Conservation (phyloP, 164 flowering plant genomes). For the Taxillus chinensis region DNA sequence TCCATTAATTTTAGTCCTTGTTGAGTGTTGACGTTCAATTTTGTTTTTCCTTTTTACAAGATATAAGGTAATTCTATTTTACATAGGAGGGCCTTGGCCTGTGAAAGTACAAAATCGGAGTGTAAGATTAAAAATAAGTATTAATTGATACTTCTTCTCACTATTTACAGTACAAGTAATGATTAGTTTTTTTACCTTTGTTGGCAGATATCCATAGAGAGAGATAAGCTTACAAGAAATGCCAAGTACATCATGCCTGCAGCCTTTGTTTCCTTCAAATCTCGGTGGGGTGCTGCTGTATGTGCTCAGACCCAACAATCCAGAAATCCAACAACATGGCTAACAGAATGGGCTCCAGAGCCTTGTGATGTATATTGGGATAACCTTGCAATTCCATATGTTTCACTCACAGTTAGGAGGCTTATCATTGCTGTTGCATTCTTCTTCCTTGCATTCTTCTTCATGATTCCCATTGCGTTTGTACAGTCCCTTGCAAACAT, state of each 20-base stretch:
- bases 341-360: slow-evolving; percentile 94
- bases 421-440: slow-evolving; percentile 60
- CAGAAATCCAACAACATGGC: slow-evolving; percentile 79
- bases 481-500: slow-evolving; percentile 87
- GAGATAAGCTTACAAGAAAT: slow-evolving; percentile 29
- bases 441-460: slow-evolving; percentile 86
- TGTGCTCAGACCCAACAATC: slow-evolving; percentile 93
- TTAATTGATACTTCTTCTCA: neutral
- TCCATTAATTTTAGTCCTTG: neutral
- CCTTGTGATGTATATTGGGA: slow-evolving; percentile 88
- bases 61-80: no score
- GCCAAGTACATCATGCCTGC: slow-evolving; percentile 67
- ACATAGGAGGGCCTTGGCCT: no score
- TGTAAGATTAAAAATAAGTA: neutral
- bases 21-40: neutral
- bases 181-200: neutral
- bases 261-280: slow-evolving; percentile 88
- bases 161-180: neutral
- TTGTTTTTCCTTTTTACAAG: neutral
- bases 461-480: slow-evolving; percentile 83
- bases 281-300: slow-evolving; percentile 89
- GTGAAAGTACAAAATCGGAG: neutral
- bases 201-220: slow-evolving; percentile 45
- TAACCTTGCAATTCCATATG: slow-evolving; percentile 75
- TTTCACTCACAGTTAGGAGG: slow-evolving; percentile 60